Percentiles rank a stretch among this genome's conserved stretches.
Evolutionary conservation across 1,139 yeast species (phyloP).

Genomic region (Debaryomyces coudertii): DNA sequence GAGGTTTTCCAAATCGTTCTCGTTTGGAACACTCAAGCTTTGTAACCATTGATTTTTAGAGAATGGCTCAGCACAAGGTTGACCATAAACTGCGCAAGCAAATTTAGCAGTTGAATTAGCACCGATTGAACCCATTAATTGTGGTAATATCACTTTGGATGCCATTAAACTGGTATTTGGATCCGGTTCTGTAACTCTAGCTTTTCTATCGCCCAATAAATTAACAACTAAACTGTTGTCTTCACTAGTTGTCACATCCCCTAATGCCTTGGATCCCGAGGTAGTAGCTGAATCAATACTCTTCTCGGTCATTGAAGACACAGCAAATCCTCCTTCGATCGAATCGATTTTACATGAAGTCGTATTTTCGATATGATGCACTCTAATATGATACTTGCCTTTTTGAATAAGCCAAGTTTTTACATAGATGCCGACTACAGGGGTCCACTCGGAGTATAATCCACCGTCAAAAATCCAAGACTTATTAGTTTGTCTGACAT

Average conservation of each 20-base stretch:
- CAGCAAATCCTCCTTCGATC: constrained; percentile 21
- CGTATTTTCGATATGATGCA: constrained; percentile 21
- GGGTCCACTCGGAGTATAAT: constrained; percentile 25
- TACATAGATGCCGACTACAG: constrained; percentile 23
- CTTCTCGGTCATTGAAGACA: not conserved
- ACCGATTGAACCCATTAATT: constrained; percentile 10
- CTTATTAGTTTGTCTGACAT: constrained; percentile 13
- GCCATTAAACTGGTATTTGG: constrained; percentile 28
- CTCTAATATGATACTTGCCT: constrained; percentile 24
- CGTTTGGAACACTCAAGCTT: constrained; percentile 8
- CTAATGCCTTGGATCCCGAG: constrained; percentile 10
- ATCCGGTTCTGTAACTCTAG: constrained; percentile 22
- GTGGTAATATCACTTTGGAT: constrained; percentile 16
- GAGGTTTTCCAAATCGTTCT: not conserved
- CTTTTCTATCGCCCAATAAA: constrained; percentile 14
- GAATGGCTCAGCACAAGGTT: constrained; percentile 6
- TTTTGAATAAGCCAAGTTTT: constrained; percentile 25
- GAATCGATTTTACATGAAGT: constrained; percentile 17
- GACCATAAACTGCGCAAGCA: constrained; percentile 12
- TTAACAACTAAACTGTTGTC: constrained; percentile 16
- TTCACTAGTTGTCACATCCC: constrained; percentile 10
- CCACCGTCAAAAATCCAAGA: constrained; percentile 16
- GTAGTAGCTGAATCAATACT: constrained; percentile 14
- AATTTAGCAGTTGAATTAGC: constrained; percentile 11
- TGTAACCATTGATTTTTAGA: constrained; percentile 9